Evolutionary conservation across 345 rosid genomes (phyloP).

Genomic region (Lumnitzera racemosa): DNA sequence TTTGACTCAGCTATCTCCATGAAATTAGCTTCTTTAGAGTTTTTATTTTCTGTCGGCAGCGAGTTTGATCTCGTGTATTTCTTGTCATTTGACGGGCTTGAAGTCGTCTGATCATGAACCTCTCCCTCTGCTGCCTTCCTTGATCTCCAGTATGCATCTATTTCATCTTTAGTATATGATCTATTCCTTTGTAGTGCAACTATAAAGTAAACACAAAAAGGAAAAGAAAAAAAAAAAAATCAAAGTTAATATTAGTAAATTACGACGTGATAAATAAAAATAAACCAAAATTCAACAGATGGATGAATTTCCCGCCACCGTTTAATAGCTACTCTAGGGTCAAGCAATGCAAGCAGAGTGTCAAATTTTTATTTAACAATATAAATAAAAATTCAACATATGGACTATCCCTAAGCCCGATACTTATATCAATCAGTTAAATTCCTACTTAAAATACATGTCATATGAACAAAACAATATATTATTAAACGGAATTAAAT

Average conservation of each 20-base stretch:
- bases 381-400: background rate
- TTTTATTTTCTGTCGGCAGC: constrained; percentile 11
- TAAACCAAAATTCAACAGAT: background rate
- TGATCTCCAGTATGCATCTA: constrained; percentile 65
- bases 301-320: background rate
- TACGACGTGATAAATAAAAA: background rate
- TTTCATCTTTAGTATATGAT: constrained; percentile 67
- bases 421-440: background rate
- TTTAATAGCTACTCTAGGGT: no score
- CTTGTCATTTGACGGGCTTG: background rate
- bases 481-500: background rate
- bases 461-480: background rate
- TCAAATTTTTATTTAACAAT: no score
- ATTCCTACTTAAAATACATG: background rate
- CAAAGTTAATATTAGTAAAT: background rate
- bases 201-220: constrained; percentile 13
- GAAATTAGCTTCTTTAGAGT: constrained; percentile 3
- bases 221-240: background rate
- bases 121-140: constrained; percentile 60
- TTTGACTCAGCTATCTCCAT: constrained; percentile 14
- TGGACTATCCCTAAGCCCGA: background rate
- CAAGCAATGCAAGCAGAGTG: no score
- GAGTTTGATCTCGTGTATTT: constrained; percentile 27
- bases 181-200: constrained; percentile 44
- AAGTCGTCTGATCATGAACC: constrained; percentile 29